phyloP scores from a whole-genome alignment of 305 asterid species.

The Nicotiana rustica region DNA sequence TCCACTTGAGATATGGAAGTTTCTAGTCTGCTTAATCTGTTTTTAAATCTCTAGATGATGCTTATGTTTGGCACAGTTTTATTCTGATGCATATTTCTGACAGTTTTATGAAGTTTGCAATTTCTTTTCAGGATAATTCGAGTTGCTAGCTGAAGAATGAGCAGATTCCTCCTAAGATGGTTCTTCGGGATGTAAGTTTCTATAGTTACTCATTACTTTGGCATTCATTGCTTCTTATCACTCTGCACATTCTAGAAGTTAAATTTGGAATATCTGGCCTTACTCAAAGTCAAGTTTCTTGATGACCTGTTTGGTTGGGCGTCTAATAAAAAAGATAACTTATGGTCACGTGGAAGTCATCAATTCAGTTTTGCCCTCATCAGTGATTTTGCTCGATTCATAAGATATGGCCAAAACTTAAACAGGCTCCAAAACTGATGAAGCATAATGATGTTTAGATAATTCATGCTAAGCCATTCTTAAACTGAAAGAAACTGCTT shows the following conservation, averaged over 20 bases:
- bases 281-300: not conserved
- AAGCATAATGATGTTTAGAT: not conserved
- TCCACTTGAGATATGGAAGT: not conserved
- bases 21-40: slow-evolving; percentile 9
- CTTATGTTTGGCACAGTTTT: not conserved
- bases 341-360: not conserved
- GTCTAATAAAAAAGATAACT: slow-evolving; percentile 10
- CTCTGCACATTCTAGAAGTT: slow-evolving; percentile 1
- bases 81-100: slow-evolving; percentile 19
- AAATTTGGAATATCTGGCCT: not conserved
- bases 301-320: not conserved
- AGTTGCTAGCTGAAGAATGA: not conserved
- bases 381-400: not conserved
- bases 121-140: slow-evolving; percentile 15
- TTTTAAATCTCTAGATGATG: not conserved
- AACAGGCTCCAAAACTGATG: not conserved
- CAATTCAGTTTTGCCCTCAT: slow-evolving; percentile 11
- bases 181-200: slow-evolving; percentile 28
- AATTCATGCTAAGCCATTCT: not conserved
- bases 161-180: not conserved
- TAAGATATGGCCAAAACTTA: not conserved
- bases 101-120: slow-evolving; percentile 4
- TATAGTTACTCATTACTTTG: not conserved
- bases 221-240: slow-evolving; percentile 15
- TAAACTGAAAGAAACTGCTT: not conserved